Evolutionary conservation across 2,329 filamentous ascomycete genomes (phyloP).

Genomic region (Penicillium decumbens): DNA sequence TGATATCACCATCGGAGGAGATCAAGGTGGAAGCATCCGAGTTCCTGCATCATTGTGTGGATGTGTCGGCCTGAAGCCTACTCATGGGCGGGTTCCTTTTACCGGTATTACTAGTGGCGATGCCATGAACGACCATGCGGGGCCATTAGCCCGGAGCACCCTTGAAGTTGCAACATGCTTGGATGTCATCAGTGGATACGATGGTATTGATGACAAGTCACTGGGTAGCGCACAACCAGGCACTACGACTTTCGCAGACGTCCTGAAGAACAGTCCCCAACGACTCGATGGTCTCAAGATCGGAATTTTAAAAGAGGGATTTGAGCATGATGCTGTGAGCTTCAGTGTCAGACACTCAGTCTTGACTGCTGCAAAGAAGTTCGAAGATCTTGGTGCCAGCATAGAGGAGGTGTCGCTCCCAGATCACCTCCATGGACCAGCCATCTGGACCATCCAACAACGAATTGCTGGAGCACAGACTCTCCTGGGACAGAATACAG

Average conservation of each 20-base stretch:
- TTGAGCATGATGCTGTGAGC: constrained; percentile 38
- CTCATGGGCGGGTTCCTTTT: constrained; percentile 50
- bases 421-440: constrained; percentile 42
- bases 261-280: constrained; percentile 5
- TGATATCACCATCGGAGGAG: constrained; percentile 32
- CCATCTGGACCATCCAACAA: constrained; percentile 46
- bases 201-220: constrained; percentile 48
- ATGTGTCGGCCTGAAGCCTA: constrained; percentile 50
- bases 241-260: constrained; percentile 17
- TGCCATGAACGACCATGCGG: constrained; percentile 50
- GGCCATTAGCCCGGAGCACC: constrained; percentile 43
- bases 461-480: constrained; percentile 42
- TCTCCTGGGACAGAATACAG: constrained; percentile 43
- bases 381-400: constrained; percentile 47
- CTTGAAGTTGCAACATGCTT: constrained; percentile 43
- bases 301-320: constrained; percentile 47
- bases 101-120: constrained; percentile 49
- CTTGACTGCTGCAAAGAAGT: constrained; percentile 39
- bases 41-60: constrained; percentile 44
- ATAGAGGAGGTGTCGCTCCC: constrained; percentile 52
- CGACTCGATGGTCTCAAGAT: constrained; percentile 29
- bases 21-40: constrained; percentile 33
- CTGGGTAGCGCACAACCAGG: constrained; percentile 28
- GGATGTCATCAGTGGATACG: constrained; percentile 47
- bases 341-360: constrained; percentile 42